Base-by-base conservation (phyloP, 1,284 basidiomycete species). In the Golubevia sp. region DNA sequence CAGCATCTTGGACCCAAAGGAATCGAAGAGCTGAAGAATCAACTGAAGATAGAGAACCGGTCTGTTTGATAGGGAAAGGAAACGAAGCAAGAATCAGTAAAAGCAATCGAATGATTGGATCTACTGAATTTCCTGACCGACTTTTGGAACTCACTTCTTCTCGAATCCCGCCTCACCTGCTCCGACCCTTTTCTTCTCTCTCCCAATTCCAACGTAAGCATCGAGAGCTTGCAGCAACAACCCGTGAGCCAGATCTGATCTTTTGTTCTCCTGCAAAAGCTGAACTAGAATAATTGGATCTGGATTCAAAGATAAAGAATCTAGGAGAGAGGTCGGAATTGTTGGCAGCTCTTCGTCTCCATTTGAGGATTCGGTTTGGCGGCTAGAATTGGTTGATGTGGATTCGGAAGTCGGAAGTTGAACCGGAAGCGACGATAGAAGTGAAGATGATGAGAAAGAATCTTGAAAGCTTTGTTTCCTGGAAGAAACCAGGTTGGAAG, bases 11-110 rank as follows among this genome's bases (percentile, higher is more conserved):
- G 69, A 52, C 1, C 75, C 77, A 49, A 82, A 79, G n/a, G 67
- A 66, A 26, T 77, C 72, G 30, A 81, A 64, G 2, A 81, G 67
- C 52, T 73, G 68, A 58, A 75, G 50, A n/a, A 82, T 64, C 21
- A 73, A 38, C 59, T 82, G 78, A 27, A 82, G 64, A 48, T 70
- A 73, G 23, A 75, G 63, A 2, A 63, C 34, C n/a, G 55, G 48
- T 58, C 44, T 49, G 53, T 18, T 21, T 21, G 25, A 20, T 8
- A 26, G 21, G 44, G 51, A 26, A 5, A 20, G 20, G n/a, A 6
- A 7, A 6, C 15, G 49, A 8, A 11, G 21, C 18, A 15, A 50
- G 20, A 53, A 25, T 20, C 59, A 52, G 23, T 21, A 23, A 30
- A 21, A 25, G 13, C 8, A 18, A 57, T 57, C 3, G 20, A 5